phyloP scores from a whole-genome alignment of 768 basidiomycete genomes.

The Lactarius hengduanensis region DNA sequence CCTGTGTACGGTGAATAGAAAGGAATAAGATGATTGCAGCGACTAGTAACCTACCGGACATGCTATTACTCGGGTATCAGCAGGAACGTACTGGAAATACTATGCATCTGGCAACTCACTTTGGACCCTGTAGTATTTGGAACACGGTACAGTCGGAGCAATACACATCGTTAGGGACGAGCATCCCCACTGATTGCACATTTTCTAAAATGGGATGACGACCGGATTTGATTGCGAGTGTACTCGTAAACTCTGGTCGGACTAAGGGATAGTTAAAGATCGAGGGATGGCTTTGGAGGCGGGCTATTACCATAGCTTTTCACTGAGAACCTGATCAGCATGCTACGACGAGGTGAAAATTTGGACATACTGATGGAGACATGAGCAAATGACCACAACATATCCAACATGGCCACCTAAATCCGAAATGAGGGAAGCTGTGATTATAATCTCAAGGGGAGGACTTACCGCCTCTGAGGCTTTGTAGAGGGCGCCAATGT shows the following conservation, averaged over 20 bases:
- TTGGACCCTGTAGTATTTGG: constrained; percentile 90
- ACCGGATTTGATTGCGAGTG: constrained; percentile 84
- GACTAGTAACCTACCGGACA: constrained; percentile 49
- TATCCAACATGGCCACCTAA: constrained; percentile 84
- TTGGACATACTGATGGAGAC: constrained; percentile 65
- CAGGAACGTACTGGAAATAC: constrained; percentile 6
- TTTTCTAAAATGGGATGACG: constrained; percentile 86
- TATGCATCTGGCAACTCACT: constrained; percentile 46
- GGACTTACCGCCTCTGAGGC: constrained; percentile 79
- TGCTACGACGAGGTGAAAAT: neutral
- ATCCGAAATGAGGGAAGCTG: constrained; percentile 2
- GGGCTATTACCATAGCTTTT: constrained; percentile 46
- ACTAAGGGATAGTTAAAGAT: constrained; percentile 43
- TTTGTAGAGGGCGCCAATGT: constrained; percentile 82
- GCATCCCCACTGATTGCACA: constrained; percentile 59
- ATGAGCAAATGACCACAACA: constrained; percentile 88
- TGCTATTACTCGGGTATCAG: constrained; percentile 39
- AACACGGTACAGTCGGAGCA: constrained; percentile 82
- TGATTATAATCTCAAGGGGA: neutral
- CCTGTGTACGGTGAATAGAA: constrained; percentile 42
- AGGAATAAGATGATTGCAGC: neutral
- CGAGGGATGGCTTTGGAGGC: neutral
- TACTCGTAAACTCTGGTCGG: constrained; percentile 89
- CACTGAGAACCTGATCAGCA: constrained; percentile 34
- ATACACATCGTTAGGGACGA: constrained; percentile 90